phyloP scores from a whole-genome alignment of 208 protist genomes.

The Vickermania spadyakhi region DNA sequence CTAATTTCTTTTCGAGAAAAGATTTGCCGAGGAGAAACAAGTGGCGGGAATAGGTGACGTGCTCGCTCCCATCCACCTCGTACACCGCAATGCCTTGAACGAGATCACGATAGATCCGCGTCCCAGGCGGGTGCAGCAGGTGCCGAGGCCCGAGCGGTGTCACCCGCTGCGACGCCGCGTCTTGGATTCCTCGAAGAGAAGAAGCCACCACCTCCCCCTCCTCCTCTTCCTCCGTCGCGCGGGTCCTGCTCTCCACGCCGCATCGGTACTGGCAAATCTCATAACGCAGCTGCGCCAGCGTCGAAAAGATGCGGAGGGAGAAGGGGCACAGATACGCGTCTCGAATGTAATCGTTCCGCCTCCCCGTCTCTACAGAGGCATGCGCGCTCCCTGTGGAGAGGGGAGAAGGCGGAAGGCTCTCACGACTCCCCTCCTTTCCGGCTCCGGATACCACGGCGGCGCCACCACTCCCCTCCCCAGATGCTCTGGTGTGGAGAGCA shows the following conservation, averaged over 20 bases:
- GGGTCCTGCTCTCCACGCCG: too few relatives aligned
- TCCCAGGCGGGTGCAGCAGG: slow-evolving; percentile 50
- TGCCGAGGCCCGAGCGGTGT: neutral
- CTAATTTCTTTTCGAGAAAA: slow-evolving; percentile 88
- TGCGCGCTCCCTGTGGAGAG: too few relatives aligned
- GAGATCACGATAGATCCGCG: slow-evolving; percentile 76
- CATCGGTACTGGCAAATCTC: slow-evolving; percentile 52
- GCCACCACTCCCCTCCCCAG: neutral
- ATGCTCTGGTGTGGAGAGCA: slow-evolving; percentile 1
- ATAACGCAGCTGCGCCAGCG: slow-evolving; percentile 54
- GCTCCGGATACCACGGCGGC: neutral
- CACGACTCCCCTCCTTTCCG: neutral
- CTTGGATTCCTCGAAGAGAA: too few relatives aligned
- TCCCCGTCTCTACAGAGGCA: too few relatives aligned
- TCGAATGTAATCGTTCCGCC: slow-evolving; percentile 54
- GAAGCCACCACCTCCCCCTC: too few relatives aligned
- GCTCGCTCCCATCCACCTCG: slow-evolving; percentile 69
- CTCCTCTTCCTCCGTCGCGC: too few relatives aligned
- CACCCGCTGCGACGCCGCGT: neutral
- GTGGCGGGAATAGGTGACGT: slow-evolving; percentile 75
- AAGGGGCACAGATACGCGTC: slow-evolving; percentile 84
- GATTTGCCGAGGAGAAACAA: slow-evolving; percentile 83
- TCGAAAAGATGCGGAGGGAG: slow-evolving; percentile 67
- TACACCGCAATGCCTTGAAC: slow-evolving; percentile 65
- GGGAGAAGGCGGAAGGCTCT: neutral